Conservation (phyloP, 768 basidiomycete species). For the Tephrocybe rancida region DNA sequence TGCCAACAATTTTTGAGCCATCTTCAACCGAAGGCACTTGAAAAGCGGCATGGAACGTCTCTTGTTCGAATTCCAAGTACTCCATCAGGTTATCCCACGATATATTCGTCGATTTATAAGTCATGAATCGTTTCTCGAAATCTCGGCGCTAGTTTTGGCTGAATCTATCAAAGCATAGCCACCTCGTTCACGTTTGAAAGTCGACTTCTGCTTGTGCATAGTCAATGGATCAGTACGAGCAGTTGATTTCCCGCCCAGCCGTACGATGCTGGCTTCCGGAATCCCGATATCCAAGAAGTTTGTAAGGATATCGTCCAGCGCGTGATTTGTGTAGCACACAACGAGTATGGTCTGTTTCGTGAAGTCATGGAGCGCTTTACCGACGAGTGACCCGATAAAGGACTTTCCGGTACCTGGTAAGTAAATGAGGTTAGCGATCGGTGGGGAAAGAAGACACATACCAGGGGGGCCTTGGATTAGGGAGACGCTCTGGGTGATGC, state of each 20-base stretch:
- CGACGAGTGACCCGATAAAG: slow-evolving; percentile 69
- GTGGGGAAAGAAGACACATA: slow-evolving; percentile 25
- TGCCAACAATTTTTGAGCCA: background rate
- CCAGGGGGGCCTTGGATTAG: slow-evolving; percentile 76
- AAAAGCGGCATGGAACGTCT: slow-evolving; percentile 2
- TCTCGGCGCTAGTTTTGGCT: slow-evolving; percentile 28
- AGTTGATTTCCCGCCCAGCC: slow-evolving; percentile 61
- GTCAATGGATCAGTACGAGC: slow-evolving; percentile 44
- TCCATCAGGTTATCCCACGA: background rate
- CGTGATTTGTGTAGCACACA: slow-evolving; percentile 77
- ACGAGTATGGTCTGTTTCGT: slow-evolving; percentile 58
- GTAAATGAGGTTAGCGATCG: background rate
- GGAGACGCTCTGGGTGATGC: slow-evolving; percentile 57
- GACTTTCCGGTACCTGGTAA: slow-evolving; percentile 71
- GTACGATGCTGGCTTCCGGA: slow-evolving; percentile 46
- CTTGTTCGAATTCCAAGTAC: slow-evolving; percentile 10
- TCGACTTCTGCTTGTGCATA: slow-evolving; percentile 39
- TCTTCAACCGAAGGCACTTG: background rate
- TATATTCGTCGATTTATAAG: background rate
- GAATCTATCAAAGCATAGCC: slow-evolving; percentile 47
- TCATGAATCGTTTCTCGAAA: background rate
- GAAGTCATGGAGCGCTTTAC: slow-evolving; percentile 56
- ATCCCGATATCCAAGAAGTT: slow-evolving; percentile 66
- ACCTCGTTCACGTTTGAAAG: slow-evolving; percentile 23
- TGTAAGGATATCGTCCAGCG: slow-evolving; percentile 69